Evolutionary conservation across 495 filamentous ascomycete genomes (phyloP).

Genomic region (Penicillium crystallinum): DNA sequence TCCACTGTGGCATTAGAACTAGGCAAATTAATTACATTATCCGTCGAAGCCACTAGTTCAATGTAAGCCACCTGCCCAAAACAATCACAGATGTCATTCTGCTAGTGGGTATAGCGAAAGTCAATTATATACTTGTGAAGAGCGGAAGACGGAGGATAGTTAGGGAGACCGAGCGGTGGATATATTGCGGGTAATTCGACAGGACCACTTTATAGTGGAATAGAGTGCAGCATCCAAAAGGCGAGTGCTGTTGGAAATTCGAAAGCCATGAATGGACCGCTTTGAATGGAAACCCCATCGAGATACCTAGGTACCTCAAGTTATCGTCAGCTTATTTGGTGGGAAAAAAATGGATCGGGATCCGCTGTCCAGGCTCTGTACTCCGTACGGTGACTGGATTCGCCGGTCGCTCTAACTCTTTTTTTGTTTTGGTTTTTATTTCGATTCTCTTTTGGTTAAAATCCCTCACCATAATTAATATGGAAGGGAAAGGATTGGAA

Average conservation of each 20-base stretch:
- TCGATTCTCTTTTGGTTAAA: neutral
- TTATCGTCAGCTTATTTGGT: neutral
- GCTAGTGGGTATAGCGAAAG: neutral
- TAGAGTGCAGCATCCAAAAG: neutral
- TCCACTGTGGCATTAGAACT: too few relatives aligned
- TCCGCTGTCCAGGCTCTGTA: neutral
- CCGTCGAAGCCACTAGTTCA: neutral
- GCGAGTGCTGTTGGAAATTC: too few relatives aligned
- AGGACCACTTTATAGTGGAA: neutral
- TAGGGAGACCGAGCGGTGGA: too few relatives aligned
- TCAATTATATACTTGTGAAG: neutral
- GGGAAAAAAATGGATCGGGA: neutral
- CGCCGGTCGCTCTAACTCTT: neutral
- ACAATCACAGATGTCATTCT: neutral
- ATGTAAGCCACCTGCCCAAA: neutral
- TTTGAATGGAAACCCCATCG: neutral
- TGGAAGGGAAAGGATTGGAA: neutral
- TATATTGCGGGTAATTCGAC: neutral
- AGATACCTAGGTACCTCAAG: too few relatives aligned
- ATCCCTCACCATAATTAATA: neutral
- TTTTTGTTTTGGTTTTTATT: neutral
- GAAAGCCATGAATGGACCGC: too few relatives aligned
- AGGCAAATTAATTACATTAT: neutral
- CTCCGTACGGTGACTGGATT: neutral
- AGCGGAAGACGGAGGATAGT: too few relatives aligned